Evolutionary conservation across 108 stramenopile species (phyloP).

Genomic region (Nitzschia palea): DNA sequence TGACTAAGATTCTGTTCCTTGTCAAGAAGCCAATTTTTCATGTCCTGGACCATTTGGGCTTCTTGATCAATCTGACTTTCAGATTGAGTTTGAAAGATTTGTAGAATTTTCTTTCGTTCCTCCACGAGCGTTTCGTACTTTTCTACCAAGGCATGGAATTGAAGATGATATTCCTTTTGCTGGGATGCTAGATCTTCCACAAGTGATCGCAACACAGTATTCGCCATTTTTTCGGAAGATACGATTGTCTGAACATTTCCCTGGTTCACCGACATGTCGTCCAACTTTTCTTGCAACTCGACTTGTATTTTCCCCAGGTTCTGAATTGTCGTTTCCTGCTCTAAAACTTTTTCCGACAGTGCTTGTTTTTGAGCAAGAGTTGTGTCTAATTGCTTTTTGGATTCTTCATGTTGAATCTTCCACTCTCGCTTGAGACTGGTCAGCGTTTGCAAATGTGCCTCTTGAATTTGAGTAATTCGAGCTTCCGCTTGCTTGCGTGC

Average conservation of each 20-base stretch:
- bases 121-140: slow-evolving; percentile 18
- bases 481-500: slow-evolving; percentile 20
- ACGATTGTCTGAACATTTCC: not conserved
- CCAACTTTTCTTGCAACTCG: slow-evolving; percentile 20
- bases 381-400: not conserved
- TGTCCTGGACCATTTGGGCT: not conserved
- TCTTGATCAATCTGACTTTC: slow-evolving; percentile 10
- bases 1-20: slow-evolving; percentile 19
- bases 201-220: slow-evolving; percentile 15
- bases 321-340: not conserved
- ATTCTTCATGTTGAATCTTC: slow-evolving; percentile 14
- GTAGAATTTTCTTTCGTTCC: slow-evolving; percentile 26
- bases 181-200: slow-evolving; percentile 23
- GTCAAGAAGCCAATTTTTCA: slow-evolving; percentile 13
- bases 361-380: slow-evolving; percentile 14
- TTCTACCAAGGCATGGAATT: slow-evolving; percentile 14
- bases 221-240: slow-evolving; percentile 5
- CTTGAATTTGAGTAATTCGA: slow-evolving; percentile 32
- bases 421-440: slow-evolving; percentile 22
- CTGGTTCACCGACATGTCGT: not conserved
- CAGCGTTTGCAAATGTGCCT: slow-evolving; percentile 26
- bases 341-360: slow-evolving; percentile 4
- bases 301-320: not conserved
- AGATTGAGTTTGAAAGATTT: slow-evolving; percentile 14
- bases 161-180: slow-evolving; percentile 24